Percentiles rank a stretch among this genome's conserved stretches.
These are phyloP conservation scores for Colletotrichum abscissum DNA, from an alignment of 2,329 filamentous ascomycete species.

Conservation along the genomic window DNA sequence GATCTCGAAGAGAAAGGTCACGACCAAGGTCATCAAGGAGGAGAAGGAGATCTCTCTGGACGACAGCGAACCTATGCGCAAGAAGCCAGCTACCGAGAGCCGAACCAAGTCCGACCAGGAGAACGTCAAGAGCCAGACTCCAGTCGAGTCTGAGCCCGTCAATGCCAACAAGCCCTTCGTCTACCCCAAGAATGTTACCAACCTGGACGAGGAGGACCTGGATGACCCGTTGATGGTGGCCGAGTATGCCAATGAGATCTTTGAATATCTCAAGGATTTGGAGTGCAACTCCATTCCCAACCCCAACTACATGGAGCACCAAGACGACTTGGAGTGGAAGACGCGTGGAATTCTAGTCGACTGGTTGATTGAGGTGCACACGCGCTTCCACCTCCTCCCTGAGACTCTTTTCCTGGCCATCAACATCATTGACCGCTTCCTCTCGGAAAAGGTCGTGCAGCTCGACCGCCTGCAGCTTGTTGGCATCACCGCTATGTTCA, in stretches of 20 bases:
- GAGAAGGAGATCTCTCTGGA: conserved; percentile 72
- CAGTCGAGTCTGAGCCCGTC: conserved; percentile 34
- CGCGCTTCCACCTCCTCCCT: conserved; percentile 92
- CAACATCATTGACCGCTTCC: conserved; percentile 98
- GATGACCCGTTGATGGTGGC: conserved; percentile 98
- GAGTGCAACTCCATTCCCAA: conserved; percentile 86
- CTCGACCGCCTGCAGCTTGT: conserved; percentile 96
- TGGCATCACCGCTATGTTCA: conserved; percentile 99
- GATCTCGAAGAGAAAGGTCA: conserved; percentile 59
- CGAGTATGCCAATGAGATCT: conserved; percentile 97
- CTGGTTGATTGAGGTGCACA: conserved; percentile 99
- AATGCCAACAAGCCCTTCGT: conserved; percentile 36
- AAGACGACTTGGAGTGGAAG: conserved; percentile 97
- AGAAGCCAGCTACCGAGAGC: conserved; percentile 64
- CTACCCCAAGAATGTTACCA: conserved; percentile 56
- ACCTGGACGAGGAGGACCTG: conserved; percentile 87
- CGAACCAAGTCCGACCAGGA: conserved; percentile 42
- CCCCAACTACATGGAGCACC: conserved; percentile 93
- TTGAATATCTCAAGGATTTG: conserved; percentile 91
- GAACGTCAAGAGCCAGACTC: conserved; percentile 27
- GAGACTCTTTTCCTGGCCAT: conserved; percentile 97
- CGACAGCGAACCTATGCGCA: conserved; percentile 75
- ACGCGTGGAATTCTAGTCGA: conserved; percentile 97
- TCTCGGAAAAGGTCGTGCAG: conserved; percentile 94
- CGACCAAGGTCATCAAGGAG: conserved; percentile 72